phyloP scores from a whole-genome alignment of 106 monocot species.

The Hemerocallis citrina region DNA sequence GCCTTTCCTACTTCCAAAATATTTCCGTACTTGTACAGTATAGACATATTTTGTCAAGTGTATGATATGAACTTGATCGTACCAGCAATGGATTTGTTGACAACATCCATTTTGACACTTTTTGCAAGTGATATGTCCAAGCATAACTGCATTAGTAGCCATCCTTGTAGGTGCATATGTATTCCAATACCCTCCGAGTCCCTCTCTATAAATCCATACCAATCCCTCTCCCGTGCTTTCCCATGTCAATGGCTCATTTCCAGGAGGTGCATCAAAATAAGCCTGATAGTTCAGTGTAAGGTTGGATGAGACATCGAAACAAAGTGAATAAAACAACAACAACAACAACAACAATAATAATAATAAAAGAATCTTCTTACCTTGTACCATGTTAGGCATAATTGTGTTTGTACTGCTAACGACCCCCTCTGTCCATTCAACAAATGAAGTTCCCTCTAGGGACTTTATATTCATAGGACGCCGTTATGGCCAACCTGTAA shows the following conservation, averaged over 20 bases:
- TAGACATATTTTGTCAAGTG: too few relatives aligned
- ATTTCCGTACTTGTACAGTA: too few relatives aligned
- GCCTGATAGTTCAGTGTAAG: conserved; percentile 27
- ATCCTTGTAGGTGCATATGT: conserved; percentile 39
- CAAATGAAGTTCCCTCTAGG: conserved; percentile 64
- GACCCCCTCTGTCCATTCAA: conserved; percentile 90
- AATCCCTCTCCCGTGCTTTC: conserved; percentile 99
- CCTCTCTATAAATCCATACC: conserved; percentile 94
- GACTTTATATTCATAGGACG: conserved; percentile 88
- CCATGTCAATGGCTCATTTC: conserved; percentile 83
- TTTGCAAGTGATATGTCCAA: conserved; percentile 51
- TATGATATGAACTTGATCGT: conserved; percentile 3
- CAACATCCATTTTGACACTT: conserved; percentile 89
- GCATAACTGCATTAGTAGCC: conserved; percentile 65
- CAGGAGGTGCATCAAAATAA: conserved; percentile 80
- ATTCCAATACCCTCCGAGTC: conserved; percentile 92
- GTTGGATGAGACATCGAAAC: background rate
- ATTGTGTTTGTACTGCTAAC: conserved; percentile 41
- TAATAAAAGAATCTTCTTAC: conserved; percentile 24
- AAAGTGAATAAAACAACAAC: too few relatives aligned
- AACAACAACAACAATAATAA: too few relatives aligned
- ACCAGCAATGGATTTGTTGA: conserved; percentile 90
- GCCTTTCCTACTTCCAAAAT: too few relatives aligned
- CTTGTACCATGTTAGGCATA: conserved; percentile 85
- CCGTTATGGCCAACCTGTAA: conserved; percentile 86